Evolutionary conservation across 257 asterid genomes (phyloP).

Genomic region (Echium plantagineum): DNA sequence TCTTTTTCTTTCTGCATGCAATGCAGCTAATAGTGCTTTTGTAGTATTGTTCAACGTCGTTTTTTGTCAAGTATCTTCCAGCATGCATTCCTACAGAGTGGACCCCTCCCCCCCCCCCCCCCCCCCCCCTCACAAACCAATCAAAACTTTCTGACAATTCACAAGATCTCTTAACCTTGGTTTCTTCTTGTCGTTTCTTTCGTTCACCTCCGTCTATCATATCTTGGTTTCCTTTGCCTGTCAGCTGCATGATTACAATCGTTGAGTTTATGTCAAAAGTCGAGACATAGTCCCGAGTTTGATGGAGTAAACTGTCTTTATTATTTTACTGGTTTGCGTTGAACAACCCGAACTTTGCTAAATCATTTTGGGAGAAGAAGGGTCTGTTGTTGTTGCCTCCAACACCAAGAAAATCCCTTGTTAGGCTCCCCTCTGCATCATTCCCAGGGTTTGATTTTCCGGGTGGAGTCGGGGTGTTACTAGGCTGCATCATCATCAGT

Average conservation of each 20-base stretch:
- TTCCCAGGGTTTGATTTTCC: conserved; percentile 18
- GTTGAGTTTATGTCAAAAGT: no score
- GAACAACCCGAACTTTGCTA: conserved; percentile 26
- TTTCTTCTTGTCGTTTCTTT: no score
- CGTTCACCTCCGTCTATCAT: no score
- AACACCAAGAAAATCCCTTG: conserved; percentile 75
- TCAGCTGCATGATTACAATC: no score
- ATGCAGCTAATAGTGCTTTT: conserved; percentile 3
- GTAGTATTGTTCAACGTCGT: conserved; percentile 31
- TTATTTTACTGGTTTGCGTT: no score
- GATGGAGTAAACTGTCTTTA: no score
- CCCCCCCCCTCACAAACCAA: no score
- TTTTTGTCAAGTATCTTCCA: conserved; percentile 51
- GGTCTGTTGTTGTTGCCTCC: conserved; percentile 30
- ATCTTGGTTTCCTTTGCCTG: no score
- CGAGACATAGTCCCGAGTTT: no score
- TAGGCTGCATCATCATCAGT: conserved; percentile 1
- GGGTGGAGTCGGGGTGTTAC: conserved; percentile 5
- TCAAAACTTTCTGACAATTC: no score
- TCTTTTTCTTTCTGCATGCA: conserved; percentile 3
- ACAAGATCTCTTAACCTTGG: no score
- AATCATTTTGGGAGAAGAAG: conserved; percentile 37
- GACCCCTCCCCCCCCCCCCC: no score
- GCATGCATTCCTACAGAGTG: neutral
- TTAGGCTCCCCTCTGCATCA: conserved; percentile 31